Percentiles rank a stretch among this genome's conserved stretches.
Evolutionary conservation across 495 filamentous ascomycete species (phyloP).

Genomic region (Aspergillus ellipticus): DNA sequence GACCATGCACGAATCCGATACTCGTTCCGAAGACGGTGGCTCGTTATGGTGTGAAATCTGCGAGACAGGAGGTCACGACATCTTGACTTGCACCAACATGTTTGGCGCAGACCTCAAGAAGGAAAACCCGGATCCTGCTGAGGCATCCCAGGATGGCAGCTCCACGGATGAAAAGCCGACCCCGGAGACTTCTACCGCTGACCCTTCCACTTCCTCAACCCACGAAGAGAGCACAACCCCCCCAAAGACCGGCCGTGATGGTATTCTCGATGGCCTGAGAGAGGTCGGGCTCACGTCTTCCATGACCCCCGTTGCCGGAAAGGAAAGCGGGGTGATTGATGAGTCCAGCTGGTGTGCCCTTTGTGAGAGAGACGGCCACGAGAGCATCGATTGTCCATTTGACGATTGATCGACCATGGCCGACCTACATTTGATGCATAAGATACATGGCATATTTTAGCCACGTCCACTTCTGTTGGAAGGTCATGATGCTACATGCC

Average conservation of each 20-base stretch:
- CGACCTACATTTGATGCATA: constrained; percentile 9
- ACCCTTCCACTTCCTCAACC: constrained; percentile 14
- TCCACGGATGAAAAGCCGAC: constrained; percentile 18
- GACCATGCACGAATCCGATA: constrained; percentile 66
- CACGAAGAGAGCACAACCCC: constrained; percentile 20
- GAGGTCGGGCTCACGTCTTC: constrained; percentile 48
- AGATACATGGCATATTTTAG: constrained; percentile 4
- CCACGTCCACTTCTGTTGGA: not conserved
- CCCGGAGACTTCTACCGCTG: constrained; percentile 15
- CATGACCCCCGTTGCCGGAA: constrained; percentile 62
- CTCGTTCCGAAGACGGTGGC: constrained; percentile 66
- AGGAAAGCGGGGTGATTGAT: constrained; percentile 74
- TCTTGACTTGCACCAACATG: constrained; percentile 88
- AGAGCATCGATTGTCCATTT: constrained; percentile 92
- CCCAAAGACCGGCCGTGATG: constrained; percentile 44
- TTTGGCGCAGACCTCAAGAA: constrained; percentile 50
- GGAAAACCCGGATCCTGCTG: constrained; percentile 11
- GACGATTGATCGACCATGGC: constrained; percentile 66
- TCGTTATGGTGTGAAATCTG: constrained; percentile 95
- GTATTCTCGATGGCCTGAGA: constrained; percentile 61
- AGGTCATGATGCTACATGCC: constrained; percentile 4
- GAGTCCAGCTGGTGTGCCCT: constrained; percentile 92
- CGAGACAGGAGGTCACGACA: constrained; percentile 89
- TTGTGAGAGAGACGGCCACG: constrained; percentile 93
- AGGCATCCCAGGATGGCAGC: constrained; percentile 10